Base-by-base conservation (phyloP, 2,329 filamentous ascomycete genomes). In the Ophiostoma ulmi region DNA sequence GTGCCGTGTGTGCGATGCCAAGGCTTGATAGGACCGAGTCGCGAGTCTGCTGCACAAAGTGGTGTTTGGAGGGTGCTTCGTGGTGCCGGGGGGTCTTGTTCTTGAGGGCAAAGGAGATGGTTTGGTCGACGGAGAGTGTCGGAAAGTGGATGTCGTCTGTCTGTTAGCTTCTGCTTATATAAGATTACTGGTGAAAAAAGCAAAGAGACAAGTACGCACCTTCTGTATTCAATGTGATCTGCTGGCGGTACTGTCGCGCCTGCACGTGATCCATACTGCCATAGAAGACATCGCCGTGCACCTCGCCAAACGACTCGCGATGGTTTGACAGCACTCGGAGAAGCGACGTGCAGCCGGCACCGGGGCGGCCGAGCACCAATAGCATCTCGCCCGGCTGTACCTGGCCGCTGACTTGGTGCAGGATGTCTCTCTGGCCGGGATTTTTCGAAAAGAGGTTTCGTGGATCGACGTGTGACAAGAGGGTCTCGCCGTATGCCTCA, bases 121-220 rank as follows among this genome's bases (percentile, higher is more conserved):
- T 95, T 75, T 94, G 90, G 69, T 91, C 91, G 66, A 94, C 91
- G 1, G 87, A 89, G 75, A 94, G 80, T 80, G 89, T 87, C 14
- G 91, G 90, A 76, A 94, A 94, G 79, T 94, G 91, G 2, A 91
- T 89, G 77, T 96, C 92, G 95, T 94, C 77, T 92, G 86, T 76
- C 91, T 81, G 70, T 91, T 85, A 3, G 86, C 75, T 92, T 84
- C 74, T 89, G 90, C 78, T 95, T 90, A 77, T 95, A 97, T 80
- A 95, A 94, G 77, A 96, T 87, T 73, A 91, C 2, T 88, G 0
- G 91, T 89, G 31, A 31, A 91, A 79, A 1, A 11, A 36, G 20
- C 10, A 13, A 41, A 20, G 65, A 26, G 22, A 13, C 1, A 35
- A 20, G 41, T 7, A 35, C 41, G 26, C 1, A 73, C 72, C 72